Evolutionary conservation across 2,329 filamentous ascomycete genomes (phyloP).

Genomic region (Neofusicoccum cordaticola): DNA sequence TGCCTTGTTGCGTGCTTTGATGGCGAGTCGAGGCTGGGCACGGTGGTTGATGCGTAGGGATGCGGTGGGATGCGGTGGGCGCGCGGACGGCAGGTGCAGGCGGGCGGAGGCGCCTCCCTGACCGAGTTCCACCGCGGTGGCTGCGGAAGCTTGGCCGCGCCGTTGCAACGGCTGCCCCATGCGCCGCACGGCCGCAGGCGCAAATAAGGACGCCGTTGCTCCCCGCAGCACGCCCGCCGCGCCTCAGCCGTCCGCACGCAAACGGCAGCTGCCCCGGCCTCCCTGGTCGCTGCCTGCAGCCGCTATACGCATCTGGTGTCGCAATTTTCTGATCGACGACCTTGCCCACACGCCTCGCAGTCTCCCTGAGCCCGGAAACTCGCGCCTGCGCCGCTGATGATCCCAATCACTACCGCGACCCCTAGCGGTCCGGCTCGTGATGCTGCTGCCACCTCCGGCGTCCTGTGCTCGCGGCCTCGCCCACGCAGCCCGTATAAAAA

Average conservation of each 20-base stretch:
- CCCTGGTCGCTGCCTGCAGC: not conserved
- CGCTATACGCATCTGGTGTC: not conserved
- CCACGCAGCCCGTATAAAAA: slow-evolving; percentile 2
- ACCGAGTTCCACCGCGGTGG: not conserved
- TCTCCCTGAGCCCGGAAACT: not conserved
- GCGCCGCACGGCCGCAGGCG: not conserved
- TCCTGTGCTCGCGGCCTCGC: not conserved
- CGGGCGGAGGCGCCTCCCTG: not conserved
- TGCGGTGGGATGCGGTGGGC: too few species aligned
- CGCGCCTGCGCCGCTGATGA: not conserved
- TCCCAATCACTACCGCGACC: slow-evolving; percentile 11
- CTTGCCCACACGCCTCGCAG: not conserved
- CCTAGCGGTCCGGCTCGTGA: slow-evolving; percentile 8
- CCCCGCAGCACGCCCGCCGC: not conserved
- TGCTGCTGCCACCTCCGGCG: not conserved
- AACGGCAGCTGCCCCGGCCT: not conserved
- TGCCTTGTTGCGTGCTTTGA: not conserved
- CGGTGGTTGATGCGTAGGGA: too few species aligned
- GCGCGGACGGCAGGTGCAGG: not conserved
- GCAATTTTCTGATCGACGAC: slow-evolving; percentile 4
- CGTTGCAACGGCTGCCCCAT: not conserved
- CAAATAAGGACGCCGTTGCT: not conserved
- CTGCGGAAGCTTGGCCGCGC: not conserved
- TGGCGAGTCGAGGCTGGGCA: not conserved
- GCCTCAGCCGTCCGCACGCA: not conserved